Percentiles rank a stretch among this genome's conserved stretches.
Conservation (phyloP, 2,329 filamentous ascomycete genomes). For the Aspergillus sp. region DNA sequence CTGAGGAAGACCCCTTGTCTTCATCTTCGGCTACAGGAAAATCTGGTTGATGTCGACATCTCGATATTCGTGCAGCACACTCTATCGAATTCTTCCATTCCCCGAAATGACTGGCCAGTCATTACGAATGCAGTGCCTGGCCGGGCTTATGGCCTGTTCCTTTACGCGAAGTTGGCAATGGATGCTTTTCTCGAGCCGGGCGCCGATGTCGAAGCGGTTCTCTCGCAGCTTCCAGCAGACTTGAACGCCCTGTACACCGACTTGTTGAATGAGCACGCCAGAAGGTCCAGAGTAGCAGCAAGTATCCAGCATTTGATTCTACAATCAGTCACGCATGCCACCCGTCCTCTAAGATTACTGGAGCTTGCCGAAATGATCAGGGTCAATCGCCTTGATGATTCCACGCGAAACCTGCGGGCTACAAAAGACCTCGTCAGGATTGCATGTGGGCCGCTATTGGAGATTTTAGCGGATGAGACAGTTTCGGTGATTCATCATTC, state of each 20-base stretch:
- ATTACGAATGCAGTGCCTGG: conserved; percentile 19
- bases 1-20: conserved; percentile 19
- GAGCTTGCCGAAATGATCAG: conserved; percentile 38
- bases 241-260: conserved; percentile 33
- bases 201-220: too few relatives aligned
- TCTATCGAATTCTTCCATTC: too few relatives aligned
- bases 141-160: conserved; percentile 35
- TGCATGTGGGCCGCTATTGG: conserved; percentile 35
- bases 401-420: conserved; percentile 5
- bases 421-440: conserved; percentile 28
- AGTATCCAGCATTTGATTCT: conserved; percentile 33
- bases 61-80: conserved; percentile 25
- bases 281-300: conserved; percentile 20
- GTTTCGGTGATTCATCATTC: conserved; percentile 41
- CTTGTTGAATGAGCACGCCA: conserved; percentile 29
- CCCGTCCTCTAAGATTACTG: conserved; percentile 34
- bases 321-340: conserved; percentile 35
- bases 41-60: conserved; percentile 34
- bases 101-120: conserved; percentile 5
- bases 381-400: too few relatives aligned
- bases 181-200: too few relatives aligned
- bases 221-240: conserved; percentile 26
- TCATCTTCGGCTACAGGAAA: conserved; percentile 30
- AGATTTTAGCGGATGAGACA: conserved; percentile 38
- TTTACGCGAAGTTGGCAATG: too few relatives aligned